phyloP scores from a whole-genome alignment of 805 yeast genomes.

The Yarrowia hollandica region DNA sequence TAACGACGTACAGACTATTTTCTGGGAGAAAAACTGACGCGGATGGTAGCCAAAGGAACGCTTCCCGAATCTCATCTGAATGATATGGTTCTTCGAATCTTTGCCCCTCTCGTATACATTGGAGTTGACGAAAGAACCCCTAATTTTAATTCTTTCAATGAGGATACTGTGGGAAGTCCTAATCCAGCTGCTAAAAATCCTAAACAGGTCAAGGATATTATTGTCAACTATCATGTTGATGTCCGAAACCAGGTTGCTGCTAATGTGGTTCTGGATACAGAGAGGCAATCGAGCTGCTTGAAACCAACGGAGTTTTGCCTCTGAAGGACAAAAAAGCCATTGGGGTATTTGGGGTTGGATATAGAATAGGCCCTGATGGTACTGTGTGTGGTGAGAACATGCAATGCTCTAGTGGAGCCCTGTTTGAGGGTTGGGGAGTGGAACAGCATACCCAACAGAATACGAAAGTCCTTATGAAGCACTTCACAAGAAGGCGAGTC shows the following conservation, averaged over 20 bases:
- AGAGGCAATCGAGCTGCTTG: constrained; percentile 55
- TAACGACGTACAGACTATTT: constrained; percentile 32
- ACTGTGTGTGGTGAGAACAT: constrained; percentile 53
- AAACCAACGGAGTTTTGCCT: constrained; percentile 56
- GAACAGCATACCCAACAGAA: constrained; percentile 56
- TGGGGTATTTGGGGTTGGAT: constrained; percentile 42
- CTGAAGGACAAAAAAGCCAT: constrained; percentile 48
- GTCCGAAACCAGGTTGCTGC: constrained; percentile 50
- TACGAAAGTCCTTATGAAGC: constrained; percentile 60
- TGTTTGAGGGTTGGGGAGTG: constrained; percentile 69
- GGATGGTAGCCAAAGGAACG: constrained; percentile 57
- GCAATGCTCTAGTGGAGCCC: constrained; percentile 53
- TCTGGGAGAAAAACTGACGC: constrained; percentile 57
- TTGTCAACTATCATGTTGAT: constrained; percentile 56
- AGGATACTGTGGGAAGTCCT: constrained; percentile 47
- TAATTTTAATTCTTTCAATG: constrained; percentile 60
- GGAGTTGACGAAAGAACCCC: constrained; percentile 43
- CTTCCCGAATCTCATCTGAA: constrained; percentile 54
- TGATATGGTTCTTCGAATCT: constrained; percentile 62
- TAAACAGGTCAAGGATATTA: constrained; percentile 50
- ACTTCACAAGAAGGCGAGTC: constrained; percentile 46
- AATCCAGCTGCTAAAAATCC: constrained; percentile 42
- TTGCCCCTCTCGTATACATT: constrained; percentile 49
- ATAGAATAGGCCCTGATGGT: constrained; percentile 52
- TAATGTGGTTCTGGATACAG: constrained; percentile 51